Percentiles rank a stretch among this genome's conserved stretches.
These are phyloP conservation scores for Penicillium sp. DNA, from an alignment of 2,329 filamentous ascomycete species.

Conservation along the genomic window DNA sequence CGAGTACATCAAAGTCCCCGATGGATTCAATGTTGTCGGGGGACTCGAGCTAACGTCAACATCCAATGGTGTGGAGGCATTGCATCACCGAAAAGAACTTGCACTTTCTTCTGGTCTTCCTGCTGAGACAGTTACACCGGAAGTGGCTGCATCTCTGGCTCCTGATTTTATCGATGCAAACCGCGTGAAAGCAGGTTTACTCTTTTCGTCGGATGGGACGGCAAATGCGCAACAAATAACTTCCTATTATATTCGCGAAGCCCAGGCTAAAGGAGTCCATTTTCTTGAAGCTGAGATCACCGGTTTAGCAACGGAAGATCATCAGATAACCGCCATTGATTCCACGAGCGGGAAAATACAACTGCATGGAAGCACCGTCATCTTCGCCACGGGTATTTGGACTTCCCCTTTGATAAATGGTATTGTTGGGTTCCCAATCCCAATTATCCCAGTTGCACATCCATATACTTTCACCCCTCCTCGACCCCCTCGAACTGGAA, in stretches of 20 bases:
- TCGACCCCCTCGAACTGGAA: constrained; percentile 20
- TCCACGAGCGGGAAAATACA: constrained; percentile 21
- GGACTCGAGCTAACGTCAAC: constrained; percentile 24
- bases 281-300: constrained; percentile 29
- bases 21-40: constrained; percentile 35
- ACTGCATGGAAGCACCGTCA: constrained; percentile 25
- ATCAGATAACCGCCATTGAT: constrained; percentile 16
- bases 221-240: constrained; percentile 31
- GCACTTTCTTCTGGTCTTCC: neutral
- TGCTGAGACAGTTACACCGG: neutral
- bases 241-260: constrained; percentile 29
- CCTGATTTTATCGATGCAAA: constrained; percentile 34
- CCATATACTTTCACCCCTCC: constrained; percentile 35
- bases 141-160: constrained; percentile 9
- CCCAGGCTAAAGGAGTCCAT: constrained; percentile 22
- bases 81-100: constrained; percentile 21
- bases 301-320: constrained; percentile 1
- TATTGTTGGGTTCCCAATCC: constrained; percentile 29
- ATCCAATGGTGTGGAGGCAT: constrained; percentile 18
- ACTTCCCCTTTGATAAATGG: constrained; percentile 25
- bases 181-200: constrained; percentile 19
- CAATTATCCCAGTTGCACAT: constrained; percentile 40
- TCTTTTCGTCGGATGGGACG: constrained; percentile 34
- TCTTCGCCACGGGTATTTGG: constrained; percentile 39
- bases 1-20: constrained; percentile 33